A percentile compares a stretch with the other conserved stretches of the same genome.
Conservation (phyloP, 139 green algal species). For the Trebouxia sp. region DNA sequence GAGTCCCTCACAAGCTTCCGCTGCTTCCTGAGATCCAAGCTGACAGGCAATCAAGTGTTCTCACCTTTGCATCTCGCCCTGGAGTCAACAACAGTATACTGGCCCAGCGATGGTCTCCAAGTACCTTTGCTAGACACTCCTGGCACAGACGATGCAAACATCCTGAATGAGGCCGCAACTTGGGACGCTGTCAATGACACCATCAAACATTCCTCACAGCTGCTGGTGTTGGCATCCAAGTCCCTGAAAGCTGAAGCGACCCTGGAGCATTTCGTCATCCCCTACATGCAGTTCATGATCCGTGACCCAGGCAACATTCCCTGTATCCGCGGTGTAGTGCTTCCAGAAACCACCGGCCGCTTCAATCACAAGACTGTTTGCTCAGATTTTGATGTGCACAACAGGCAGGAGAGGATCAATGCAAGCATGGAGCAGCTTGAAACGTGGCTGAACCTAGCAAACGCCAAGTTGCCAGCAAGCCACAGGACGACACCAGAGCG, state of each 20-base stretch:
- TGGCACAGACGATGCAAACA: constrained; percentile 1
- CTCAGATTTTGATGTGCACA: neutral
- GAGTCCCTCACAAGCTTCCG: neutral
- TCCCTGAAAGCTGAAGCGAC: neutral
- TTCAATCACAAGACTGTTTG: neutral
- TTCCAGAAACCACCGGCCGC: neutral
- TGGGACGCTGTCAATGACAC: neutral
- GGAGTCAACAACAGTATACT: constrained; percentile 6
- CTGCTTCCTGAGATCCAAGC: neutral
- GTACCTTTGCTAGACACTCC: neutral
- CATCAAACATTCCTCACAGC: neutral
- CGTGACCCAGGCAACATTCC: neutral
- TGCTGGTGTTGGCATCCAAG: neutral
- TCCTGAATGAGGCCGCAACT: neutral
- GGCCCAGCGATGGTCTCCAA: neutral
- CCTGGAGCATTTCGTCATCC: neutral
- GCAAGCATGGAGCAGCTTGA: neutral
- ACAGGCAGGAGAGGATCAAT: neutral
- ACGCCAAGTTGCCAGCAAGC: neutral
- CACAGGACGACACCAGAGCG: neutral
- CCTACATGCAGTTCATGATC: neutral
- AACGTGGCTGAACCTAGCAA: neutral
- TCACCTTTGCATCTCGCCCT: constrained; percentile 1
- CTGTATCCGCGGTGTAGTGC: neutral
- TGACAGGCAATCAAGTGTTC: neutral